These are phyloP conservation scores for Kwoniella sp. DNA, from an alignment of 768 basidiomycete species.

Conservation along the genomic window DNA sequence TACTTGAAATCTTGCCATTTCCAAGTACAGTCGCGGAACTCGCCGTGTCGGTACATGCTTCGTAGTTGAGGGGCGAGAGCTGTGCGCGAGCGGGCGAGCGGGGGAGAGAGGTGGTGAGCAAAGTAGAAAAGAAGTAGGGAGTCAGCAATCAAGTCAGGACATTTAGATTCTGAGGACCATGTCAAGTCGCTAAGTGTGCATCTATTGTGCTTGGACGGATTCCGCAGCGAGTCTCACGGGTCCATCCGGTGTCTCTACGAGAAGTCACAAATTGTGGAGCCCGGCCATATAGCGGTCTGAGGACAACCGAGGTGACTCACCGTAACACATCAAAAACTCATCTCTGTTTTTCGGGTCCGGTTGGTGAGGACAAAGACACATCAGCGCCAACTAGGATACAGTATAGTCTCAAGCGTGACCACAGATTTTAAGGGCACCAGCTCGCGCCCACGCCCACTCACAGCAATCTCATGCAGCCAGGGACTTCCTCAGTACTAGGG, in stretches of 20 bases:
- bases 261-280: no score
- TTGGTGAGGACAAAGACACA: no score
- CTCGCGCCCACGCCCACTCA: constrained; percentile 25
- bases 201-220: no score
- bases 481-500: constrained; percentile 77
- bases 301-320: constrained; percentile 34
- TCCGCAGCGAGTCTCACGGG: no score
- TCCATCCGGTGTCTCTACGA: no score
- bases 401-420: no score
- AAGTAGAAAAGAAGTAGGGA: not conserved
- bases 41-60: constrained; percentile 82
- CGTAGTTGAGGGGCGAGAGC: constrained; percentile 79
- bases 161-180: not conserved
- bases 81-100: constrained; percentile 49
- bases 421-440: no score
- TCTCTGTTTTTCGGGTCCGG: constrained; percentile 53
- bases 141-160: not conserved
- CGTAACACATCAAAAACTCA: constrained; percentile 57
- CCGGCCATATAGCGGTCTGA: no score
- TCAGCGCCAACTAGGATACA: no score
- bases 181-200: no score
- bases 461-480: constrained; percentile 72
- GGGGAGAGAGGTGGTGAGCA: not conserved
- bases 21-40: constrained; percentile 68
- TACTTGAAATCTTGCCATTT: constrained; percentile 94